These are phyloP conservation scores for Penicillium occitanis DNA, from an alignment of 2,329 filamentous ascomycete species.

Conservation along the genomic window DNA sequence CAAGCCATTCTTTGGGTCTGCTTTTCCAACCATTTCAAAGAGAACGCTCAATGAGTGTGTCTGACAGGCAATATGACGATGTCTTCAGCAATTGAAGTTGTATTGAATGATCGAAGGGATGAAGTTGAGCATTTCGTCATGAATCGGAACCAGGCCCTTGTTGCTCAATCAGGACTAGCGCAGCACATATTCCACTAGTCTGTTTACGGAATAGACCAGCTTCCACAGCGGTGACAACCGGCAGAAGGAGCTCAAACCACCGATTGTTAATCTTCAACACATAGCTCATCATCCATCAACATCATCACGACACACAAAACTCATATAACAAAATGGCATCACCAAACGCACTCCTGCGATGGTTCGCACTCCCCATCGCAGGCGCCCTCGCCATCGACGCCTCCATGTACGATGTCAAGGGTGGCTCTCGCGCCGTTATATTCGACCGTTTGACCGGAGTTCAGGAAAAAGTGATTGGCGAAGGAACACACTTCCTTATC, in stretches of 20 bases:
- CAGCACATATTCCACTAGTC: neutral
- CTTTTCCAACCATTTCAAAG: slow-evolving; percentile 14
- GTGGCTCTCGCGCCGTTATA: slow-evolving; percentile 92
- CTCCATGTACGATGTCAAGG: slow-evolving; percentile 95
- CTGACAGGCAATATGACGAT: neutral
- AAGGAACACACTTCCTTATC: slow-evolving; percentile 94
- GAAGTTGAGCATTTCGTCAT: slow-evolving; percentile 16
- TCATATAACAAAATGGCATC: slow-evolving; percentile 48
- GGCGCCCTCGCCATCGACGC: slow-evolving; percentile 68
- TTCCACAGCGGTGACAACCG: neutral
- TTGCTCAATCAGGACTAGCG: slow-evolving; percentile 4
- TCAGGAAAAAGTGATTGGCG: slow-evolving; percentile 86
- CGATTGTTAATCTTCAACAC: slow-evolving; percentile 11
- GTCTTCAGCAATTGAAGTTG: neutral
- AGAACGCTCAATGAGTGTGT: neutral
- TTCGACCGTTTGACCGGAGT: slow-evolving; percentile 93
- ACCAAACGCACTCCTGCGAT: slow-evolving; percentile 36
- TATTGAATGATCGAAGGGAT: neutral
- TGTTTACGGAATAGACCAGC: neutral
- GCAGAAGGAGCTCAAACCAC: slow-evolving; percentile 18
- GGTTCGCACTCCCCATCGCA: slow-evolving; percentile 70
- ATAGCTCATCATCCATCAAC: slow-evolving; percentile 20
- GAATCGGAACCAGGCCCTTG: neutral
- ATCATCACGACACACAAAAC: slow-evolving; percentile 23
- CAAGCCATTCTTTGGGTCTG: slow-evolving; percentile 18